A percentile compares a stretch with the other conserved stretches of the same genome.
Evolutionary conservation across 495 filamentous ascomycete genomes (phyloP).

Genomic region (Darksidea phi): DNA sequence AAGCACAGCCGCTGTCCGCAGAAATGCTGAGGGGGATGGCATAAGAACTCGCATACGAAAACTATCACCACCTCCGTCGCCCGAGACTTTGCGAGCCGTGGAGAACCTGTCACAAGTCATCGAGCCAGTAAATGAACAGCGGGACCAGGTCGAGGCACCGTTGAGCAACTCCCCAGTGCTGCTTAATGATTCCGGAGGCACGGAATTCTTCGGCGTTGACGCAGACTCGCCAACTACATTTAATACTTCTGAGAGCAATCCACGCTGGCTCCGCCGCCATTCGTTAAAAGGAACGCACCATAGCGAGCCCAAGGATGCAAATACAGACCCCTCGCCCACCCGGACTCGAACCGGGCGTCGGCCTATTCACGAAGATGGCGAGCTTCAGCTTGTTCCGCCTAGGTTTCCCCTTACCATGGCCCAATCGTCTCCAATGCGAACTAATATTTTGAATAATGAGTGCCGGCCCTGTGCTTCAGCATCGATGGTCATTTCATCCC

Average conservation of each 20-base stretch:
- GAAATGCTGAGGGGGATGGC: neutral
- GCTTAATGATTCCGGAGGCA: neutral
- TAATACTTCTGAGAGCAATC: neutral
- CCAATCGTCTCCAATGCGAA: neutral
- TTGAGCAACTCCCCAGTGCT: neutral
- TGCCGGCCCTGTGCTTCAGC: slow-evolving; percentile 6
- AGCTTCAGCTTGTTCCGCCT: neutral
- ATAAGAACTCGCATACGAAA: neutral
- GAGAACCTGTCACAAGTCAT: too few relatives aligned
- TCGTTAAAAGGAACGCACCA: neutral
- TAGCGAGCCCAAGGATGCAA: neutral
- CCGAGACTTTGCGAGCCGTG: neutral
- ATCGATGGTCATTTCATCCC: slow-evolving; percentile 8
- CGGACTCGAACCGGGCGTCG: neutral
- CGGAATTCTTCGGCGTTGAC: slow-evolving; percentile 12
- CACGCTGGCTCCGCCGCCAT: slow-evolving; percentile 3
- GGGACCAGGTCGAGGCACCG: neutral
- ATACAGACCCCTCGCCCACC: neutral
- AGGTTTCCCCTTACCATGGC: slow-evolving; percentile 4
- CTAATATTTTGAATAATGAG: neutral
- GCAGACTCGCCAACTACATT: neutral
- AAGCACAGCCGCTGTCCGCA: neutral
- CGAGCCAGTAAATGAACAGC: too few relatives aligned
- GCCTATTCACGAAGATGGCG: neutral
- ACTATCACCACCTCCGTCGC: neutral